Conservation (phyloP, 1,284 basidiomycete species). For the Irpex rosettiformis region DNA sequence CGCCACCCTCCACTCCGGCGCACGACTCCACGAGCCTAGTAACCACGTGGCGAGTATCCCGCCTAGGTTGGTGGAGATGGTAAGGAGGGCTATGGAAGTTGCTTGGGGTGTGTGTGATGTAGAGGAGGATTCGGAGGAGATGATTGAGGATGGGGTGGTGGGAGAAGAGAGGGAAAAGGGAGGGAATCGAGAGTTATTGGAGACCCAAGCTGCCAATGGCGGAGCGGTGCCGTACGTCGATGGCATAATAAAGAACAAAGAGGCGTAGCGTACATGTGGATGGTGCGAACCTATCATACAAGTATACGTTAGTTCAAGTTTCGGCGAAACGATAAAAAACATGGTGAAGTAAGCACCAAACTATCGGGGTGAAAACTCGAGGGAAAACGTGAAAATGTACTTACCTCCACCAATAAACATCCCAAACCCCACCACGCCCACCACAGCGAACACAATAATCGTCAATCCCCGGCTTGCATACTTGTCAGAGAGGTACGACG, state of each 20-base stretch:
- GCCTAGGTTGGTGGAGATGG: slow-evolving; percentile 63
- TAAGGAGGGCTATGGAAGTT: slow-evolving; percentile 61
- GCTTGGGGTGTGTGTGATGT: slow-evolving; percentile 60
- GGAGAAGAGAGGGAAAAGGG: slow-evolving; percentile 35
- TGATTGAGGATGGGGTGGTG: background rate
- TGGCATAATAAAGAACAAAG: slow-evolving; percentile 55
- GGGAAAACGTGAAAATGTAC: too few relatives aligned
- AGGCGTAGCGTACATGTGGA: slow-evolving; percentile 35
- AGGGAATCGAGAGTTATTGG: slow-evolving; percentile 53
- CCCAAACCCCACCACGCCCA: slow-evolving; percentile 49
- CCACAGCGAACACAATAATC: slow-evolving; percentile 38
- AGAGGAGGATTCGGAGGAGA: background rate
- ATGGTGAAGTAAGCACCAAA: too few relatives aligned
- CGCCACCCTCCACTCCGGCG: slow-evolving; percentile 13
- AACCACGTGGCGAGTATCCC: slow-evolving; percentile 56
- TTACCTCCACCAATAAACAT: slow-evolving; percentile 58
- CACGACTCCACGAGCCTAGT: slow-evolving; percentile 11
- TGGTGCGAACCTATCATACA: background rate
- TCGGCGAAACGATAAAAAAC: too few relatives aligned
- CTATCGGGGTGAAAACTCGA: too few relatives aligned
- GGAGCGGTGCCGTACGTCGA: slow-evolving; percentile 64
- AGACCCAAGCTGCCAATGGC: slow-evolving; percentile 59
- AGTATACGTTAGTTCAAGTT: too few relatives aligned
- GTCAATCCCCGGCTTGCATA: background rate
- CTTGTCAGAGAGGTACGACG: background rate